Percentiles rank a stretch among this genome's conserved stretches.
phyloP scores from a whole-genome alignment of 2,329 filamentous ascomycete species.

The Ilyonectria sp. region DNA sequence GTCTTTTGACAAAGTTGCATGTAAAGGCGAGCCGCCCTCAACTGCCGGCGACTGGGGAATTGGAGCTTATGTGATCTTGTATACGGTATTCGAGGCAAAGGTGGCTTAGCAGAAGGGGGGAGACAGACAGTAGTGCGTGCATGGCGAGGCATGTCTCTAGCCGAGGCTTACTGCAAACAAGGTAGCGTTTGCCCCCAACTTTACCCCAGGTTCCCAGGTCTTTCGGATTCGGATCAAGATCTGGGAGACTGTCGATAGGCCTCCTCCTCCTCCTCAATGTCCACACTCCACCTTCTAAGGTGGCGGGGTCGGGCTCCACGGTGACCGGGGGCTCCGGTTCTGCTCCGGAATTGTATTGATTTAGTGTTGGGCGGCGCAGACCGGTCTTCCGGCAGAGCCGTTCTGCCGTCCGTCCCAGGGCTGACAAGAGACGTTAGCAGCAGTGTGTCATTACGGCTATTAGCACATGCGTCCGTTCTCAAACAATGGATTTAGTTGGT shows the following conservation, averaged over 20 bases:
- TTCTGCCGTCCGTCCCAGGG: conserved; percentile 4
- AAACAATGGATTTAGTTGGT: too few relatives aligned
- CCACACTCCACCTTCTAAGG: neutral
- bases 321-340: neutral
- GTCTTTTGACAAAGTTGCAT: neutral
- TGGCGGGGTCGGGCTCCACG: neutral
- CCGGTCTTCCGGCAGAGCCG: conserved; percentile 7
- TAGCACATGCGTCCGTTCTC: neutral
- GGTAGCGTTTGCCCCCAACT: neutral
- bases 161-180: neutral
- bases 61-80: neutral
- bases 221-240: neutral
- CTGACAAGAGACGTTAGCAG: neutral
- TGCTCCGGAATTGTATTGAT: neutral
- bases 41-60: neutral
- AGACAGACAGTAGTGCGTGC: neutral
- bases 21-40: neutral
- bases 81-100: neutral
- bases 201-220: neutral
- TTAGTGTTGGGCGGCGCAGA: neutral
- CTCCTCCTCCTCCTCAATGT: neutral
- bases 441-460: neutral
- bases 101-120: neutral
- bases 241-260: neutral
- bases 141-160: neutral